Evolutionary conservation across 2,329 filamentous ascomycete genomes (phyloP), one percentile per base, ranked within the genome.

Genomic region (Passalora sequoiae): DNA sequence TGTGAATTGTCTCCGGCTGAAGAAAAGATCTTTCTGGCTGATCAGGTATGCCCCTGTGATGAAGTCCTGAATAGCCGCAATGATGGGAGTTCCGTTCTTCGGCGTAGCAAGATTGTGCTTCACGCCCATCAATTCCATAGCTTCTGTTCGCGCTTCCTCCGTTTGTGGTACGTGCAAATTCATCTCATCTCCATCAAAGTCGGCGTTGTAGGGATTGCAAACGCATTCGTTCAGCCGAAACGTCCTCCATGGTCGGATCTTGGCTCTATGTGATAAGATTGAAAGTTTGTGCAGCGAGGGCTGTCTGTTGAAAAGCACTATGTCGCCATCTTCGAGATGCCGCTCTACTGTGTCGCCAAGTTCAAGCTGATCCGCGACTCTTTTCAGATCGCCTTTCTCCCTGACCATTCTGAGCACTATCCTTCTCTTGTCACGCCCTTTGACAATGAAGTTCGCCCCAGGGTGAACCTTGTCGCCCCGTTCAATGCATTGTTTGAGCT

Each of bases 151-250:
- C 8, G 92, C 91, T 67, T 98, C 92, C 69, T 98, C 92, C 0
- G 92, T 97, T 63, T 98, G 92, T 2, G 92, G 92, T 12, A 98
- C 89, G 67, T 98, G 92, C 36, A 98, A 69, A 58, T 98, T 98
- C 92, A 98, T 98, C 66, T 98, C 92, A 58, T 98, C 92, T 47
- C 92, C 92, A 59, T 98, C 92, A 56, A 98, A 98, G 77, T 98
- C 92, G 43, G 92, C 92, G 58, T 98, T 98, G 74, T 98, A 98
- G 3, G 92, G 92, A 49, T 86, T 89, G 68, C 92, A 98, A 1
- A 95, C 92, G 77, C 92, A 98, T 65, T 98, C 92, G 63, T 98
- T 98, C 13, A 98, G 75, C 42, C 92, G 84, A 64, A 98, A 97
- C 0, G 92, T 98, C 65, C 89, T 82, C 83, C 92, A 94, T 0